Evolutionary conservation across 2,329 filamentous ascomycete species (phyloP), one percentile per base, ranked within the genome.

Genomic region (Talaromyces sp.): DNA sequence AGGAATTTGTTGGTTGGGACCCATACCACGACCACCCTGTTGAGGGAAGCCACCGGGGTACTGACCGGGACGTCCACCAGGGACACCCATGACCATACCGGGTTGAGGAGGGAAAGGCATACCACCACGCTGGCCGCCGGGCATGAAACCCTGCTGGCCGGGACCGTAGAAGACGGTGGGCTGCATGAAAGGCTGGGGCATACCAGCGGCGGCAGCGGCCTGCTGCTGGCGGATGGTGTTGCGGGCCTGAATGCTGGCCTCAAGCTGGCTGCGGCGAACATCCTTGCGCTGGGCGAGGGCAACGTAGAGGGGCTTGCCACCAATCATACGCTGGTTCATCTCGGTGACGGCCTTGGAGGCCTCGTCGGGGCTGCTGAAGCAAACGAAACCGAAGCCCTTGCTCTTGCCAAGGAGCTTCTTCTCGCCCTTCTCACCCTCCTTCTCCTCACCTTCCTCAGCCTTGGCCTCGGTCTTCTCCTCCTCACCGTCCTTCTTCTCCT

Each of bases 321-420:
- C 89, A 65, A 97, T 83, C 94, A 99, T 99, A 77, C 94, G 91
- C 83, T 97, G 93, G 83, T 99, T 99, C 91, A 97, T 97, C 78
- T 99, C 94, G 56, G 92, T 91, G 61, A 99, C 93, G 62, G 94
- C 94, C 86, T 97, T 97, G 80, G 93, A 97, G 63, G 94, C 94
- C 76, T 99, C 94, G 69, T 99, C 94, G 56, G 94, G 92, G 83
- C 96, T 97, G 85, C 90, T 94, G 83, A 99, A 99, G 89, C 94
- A 99, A 71, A 99, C 94, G 76, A 99, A 99, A 68, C 94, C 94
- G 75, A 99, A 99, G 75, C 94, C 94, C 84, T 97, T 99, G 88
- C 91, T 96, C 89, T 97, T 97, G 75, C 94, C 94, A 56, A 96
- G 83, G 47, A 80, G 73, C 75, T 83, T 85, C 79, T 85, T 85